Evolutionary conservation across 768 basidiomycete genomes (phyloP).

Genomic region (Coprinopsis strossmayeri): DNA sequence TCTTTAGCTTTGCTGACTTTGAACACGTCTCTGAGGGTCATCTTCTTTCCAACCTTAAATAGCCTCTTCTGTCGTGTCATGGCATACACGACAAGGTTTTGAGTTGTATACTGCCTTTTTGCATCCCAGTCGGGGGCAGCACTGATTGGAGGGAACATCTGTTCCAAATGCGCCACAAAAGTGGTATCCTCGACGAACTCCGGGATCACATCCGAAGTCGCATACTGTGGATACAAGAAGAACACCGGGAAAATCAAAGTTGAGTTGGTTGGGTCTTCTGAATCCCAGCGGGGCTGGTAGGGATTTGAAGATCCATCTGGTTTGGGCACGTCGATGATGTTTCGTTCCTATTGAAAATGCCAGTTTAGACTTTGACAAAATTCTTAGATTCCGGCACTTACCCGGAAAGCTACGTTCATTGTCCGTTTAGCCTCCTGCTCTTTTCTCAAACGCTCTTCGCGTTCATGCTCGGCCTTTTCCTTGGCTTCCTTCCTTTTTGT

Average conservation of each 20-base stretch:
- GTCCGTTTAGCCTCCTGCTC: constrained; percentile 46
- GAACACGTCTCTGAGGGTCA: constrained; percentile 78
- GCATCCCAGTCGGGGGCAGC: constrained; percentile 73
- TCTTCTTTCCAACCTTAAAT: constrained; percentile 87
- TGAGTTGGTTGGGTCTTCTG: constrained; percentile 49
- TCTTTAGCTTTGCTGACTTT: constrained; percentile 52
- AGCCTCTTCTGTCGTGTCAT: constrained; percentile 70
- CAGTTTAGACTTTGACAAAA: constrained; percentile 3
- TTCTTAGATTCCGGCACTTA: constrained; percentile 25
- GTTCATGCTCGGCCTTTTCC: constrained; percentile 45
- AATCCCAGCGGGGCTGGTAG: constrained; percentile 59
- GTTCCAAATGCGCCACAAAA: constrained; percentile 67
- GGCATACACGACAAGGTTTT: constrained; percentile 73
- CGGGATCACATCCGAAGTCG: constrained; percentile 83
- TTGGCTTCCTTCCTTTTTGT: constrained; percentile 39
- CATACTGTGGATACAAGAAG: constrained; percentile 88
- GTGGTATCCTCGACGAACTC: constrained; percentile 82
- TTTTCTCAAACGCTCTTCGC: constrained; percentile 38
- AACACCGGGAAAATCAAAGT: constrained; percentile 79
- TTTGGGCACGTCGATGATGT: constrained; percentile 52
- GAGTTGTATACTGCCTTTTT: constrained; percentile 56
- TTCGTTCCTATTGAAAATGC: constrained; percentile 52
- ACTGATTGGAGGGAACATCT: constrained; percentile 76
- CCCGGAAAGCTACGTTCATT: constrained; percentile 58
- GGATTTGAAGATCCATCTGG: constrained; percentile 48